A percentile compares a stretch with the other conserved stretches of the same genome.
Evolutionary conservation across 2,329 filamentous ascomycete genomes (phyloP).

Genomic region (Leptographium wingfieldii): DNA sequence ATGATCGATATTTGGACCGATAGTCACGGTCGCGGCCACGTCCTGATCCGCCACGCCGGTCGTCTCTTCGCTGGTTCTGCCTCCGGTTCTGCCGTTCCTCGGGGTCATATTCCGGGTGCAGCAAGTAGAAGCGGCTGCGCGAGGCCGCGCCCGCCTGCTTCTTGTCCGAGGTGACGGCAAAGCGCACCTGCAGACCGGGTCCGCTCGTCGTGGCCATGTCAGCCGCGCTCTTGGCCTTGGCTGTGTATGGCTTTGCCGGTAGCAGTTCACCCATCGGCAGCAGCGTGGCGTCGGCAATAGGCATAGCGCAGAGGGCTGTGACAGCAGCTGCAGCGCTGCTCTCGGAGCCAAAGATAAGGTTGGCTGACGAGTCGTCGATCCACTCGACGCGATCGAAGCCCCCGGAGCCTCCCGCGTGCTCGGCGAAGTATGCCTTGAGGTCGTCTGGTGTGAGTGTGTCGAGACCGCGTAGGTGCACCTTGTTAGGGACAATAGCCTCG

Average conservation of each 20-base stretch:
- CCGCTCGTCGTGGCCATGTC: background rate
- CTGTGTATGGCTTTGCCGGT: slow-evolving; percentile 54
- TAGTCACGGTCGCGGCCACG: slow-evolving; percentile 14
- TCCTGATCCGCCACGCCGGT: slow-evolving; percentile 43
- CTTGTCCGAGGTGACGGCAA: slow-evolving; percentile 62
- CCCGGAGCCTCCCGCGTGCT: slow-evolving; percentile 49
- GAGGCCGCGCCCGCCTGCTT: slow-evolving; percentile 70
- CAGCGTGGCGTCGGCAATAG: slow-evolving; percentile 39
- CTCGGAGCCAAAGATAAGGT: slow-evolving; percentile 60
- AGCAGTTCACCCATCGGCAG: slow-evolving; percentile 51
- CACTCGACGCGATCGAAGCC: slow-evolving; percentile 62
- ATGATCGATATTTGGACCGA: slow-evolving; percentile 13
- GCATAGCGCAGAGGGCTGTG: slow-evolving; percentile 35
- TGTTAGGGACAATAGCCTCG: slow-evolving; percentile 31
- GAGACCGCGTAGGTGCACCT: slow-evolving; percentile 75
- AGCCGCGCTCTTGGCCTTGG: slow-evolving; percentile 52
- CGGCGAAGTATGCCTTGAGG: slow-evolving; percentile 60
- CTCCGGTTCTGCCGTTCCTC: slow-evolving; percentile 43
- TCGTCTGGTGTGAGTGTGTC: slow-evolving; percentile 71
- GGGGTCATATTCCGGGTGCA: slow-evolving; percentile 81
- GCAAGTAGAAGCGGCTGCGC: slow-evolving; percentile 80
- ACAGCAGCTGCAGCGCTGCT: slow-evolving; percentile 41
- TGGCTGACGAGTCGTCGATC: slow-evolving; percentile 89
- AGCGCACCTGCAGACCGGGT: slow-evolving; percentile 57
- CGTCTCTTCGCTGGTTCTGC: slow-evolving; percentile 24